phyloP scores from a whole-genome alignment of 2,329 filamentous ascomycete genomes.

The Fusarium buxicola region DNA sequence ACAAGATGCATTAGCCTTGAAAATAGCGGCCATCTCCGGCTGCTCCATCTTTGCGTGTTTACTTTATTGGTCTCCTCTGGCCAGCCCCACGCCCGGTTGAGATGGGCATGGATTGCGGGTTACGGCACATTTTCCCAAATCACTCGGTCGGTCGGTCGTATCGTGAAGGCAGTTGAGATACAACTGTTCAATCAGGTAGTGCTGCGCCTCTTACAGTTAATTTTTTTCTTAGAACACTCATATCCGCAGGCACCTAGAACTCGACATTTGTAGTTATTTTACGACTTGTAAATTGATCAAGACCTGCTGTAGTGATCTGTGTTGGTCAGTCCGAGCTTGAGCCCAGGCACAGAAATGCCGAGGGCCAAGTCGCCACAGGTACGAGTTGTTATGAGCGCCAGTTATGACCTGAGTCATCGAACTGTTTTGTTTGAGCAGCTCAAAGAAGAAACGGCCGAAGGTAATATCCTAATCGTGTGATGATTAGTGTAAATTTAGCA shows the following conservation, averaged over 20 bases:
- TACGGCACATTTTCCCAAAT: constrained; percentile 2
- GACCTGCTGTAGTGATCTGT: background rate
- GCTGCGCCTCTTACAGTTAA: background rate
- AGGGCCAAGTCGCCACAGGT: constrained; percentile 24
- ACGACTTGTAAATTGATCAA: background rate
- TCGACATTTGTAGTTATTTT: no score
- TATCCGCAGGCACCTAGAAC: background rate
- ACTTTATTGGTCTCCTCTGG: background rate
- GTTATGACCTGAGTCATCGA: background rate
- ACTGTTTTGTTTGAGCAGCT: background rate
- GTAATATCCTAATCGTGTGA: background rate
- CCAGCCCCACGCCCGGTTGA: no score
- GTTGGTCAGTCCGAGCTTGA: background rate
- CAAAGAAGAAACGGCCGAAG: background rate
- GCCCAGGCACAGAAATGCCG: constrained; percentile 28
- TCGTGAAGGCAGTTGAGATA: background rate
- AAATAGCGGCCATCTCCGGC: background rate
- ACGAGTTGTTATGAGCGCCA: background rate
- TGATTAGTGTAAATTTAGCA: constrained; percentile 15
- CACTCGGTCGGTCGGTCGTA: background rate
- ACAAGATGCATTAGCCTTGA: constrained; percentile 11
- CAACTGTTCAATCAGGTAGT: background rate
- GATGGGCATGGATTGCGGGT: background rate
- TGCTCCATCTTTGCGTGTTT: background rate
- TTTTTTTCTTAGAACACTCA: constrained; percentile 1